Base-by-base conservation (phyloP, 192 early-diverging fungal species). In the Funneliformis mosseae region DNA sequence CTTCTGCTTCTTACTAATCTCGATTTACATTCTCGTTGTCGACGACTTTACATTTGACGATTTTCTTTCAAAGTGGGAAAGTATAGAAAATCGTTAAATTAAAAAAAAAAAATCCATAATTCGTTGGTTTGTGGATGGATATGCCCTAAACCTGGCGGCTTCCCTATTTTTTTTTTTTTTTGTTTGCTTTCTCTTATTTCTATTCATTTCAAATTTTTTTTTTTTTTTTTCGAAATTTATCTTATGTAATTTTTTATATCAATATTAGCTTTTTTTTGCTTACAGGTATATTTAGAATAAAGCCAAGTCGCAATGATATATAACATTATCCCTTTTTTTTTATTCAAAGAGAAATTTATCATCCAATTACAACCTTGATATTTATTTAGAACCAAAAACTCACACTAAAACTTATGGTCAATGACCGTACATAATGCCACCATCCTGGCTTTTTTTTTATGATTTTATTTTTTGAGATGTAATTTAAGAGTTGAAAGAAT, bases 361-460 rank as follows among this genome's bases (percentile, higher is more conserved):
- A 50, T 50, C 18, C 48, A 50, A 50, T 50, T 16, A 12, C 48
- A 50, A 50, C 48, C 14, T 50, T 50, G 48, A 50, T 50, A 66
- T 38, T 45, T 48, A 21, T 48, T 84, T 84, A 95, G 81, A 96
- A 97, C 96, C 96, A 97, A 80, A 95, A 94, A 80, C 94, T 95
- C 10, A 97, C 88, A 81, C 95, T 96, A 63, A 94, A 92, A 77
- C 95, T 96, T 5, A 83, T 86, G 10, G 86, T 89, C 41, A 95
- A 82, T 11, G 94, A 92, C 71, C 89, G 86, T 41, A 97, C 93
- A 81, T 93, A 95, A 81, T 97, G 96, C 96, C 96, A 97, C 93
- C 95, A 97, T 7, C 88, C 88, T 41, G 92, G 92, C 90, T 92
- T 78, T 27, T 39, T 69, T 74, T 55, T 55, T 21, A 21, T 55